A percentile compares a stretch with the other conserved stretches of the same genome.
phyloP scores from a whole-genome alignment of 306 rosid genomes.

The Quercus aquifolioides region DNA sequence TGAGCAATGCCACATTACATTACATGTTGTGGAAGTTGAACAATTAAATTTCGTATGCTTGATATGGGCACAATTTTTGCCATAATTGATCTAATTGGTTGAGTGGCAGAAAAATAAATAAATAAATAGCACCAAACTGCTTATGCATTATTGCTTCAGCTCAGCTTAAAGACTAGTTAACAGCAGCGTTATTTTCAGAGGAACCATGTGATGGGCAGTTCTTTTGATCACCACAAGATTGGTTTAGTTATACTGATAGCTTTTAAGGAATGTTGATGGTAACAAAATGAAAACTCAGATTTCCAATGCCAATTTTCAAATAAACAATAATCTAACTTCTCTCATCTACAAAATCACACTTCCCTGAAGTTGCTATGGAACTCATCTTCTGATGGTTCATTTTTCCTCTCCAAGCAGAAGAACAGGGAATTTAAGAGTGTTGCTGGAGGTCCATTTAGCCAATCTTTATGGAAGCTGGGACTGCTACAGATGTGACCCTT shows the following conservation, averaged over 20 bases:
- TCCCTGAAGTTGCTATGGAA: conserved; percentile 31
- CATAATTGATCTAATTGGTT: too few relatives aligned
- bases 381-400: conserved; percentile 28
- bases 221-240: too few relatives aligned
- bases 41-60: too few relatives aligned
- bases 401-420: conserved; percentile 29
- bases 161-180: too few relatives aligned
- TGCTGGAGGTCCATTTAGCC: not conserved
- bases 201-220: too few relatives aligned
- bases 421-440: conserved; percentile 15
- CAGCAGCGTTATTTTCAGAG: too few relatives aligned
- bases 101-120: too few relatives aligned
- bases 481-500: not conserved
- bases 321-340: conserved; percentile 20
- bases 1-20: too few relatives aligned
- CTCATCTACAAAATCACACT: conserved; percentile 50
- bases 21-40: too few relatives aligned
- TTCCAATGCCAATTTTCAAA: conserved; percentile 6
- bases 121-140: too few relatives aligned
- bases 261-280: not conserved
- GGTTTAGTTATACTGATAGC: not conserved
- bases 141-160: too few relatives aligned
- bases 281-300: not conserved
- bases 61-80: too few relatives aligned
- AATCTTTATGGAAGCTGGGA: not conserved